These are phyloP conservation scores for Linderniella brevidens DNA, from an alignment of 257 asterid genomes.

Conservation along the genomic window DNA sequence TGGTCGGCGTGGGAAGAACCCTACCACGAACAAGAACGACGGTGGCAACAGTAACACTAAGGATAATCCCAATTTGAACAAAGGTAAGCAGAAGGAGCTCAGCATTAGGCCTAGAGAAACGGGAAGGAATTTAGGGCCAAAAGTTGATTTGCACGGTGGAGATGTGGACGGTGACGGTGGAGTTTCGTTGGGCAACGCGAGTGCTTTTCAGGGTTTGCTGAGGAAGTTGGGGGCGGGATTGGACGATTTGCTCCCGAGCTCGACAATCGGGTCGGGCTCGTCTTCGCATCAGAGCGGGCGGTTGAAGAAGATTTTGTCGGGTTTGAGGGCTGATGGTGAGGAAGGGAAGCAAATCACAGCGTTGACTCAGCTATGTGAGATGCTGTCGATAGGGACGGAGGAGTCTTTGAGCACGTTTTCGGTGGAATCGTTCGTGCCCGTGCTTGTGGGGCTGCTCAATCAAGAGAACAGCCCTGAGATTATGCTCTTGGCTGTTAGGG, in stretches of 20 bases:
- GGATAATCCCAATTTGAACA: constrained; percentile 36
- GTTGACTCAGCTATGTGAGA: constrained; percentile 75
- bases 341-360: constrained; percentile 98
- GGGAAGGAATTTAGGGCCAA: constrained; percentile 54
- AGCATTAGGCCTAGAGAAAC: constrained; percentile 48
- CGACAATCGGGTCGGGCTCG: constrained; percentile 65
- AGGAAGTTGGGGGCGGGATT: constrained; percentile 94
- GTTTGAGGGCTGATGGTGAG: constrained; percentile 93
- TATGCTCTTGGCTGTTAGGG: constrained; percentile 97
- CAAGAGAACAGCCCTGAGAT: constrained; percentile 89
- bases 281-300: constrained; percentile 83
- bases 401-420: constrained; percentile 88
- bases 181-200: constrained; percentile 72
- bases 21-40: constrained; percentile 23
- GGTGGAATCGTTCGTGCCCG: constrained; percentile 92
- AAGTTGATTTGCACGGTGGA: constrained; percentile 53
- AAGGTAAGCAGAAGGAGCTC: constrained; percentile 89
- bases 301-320: constrained; percentile 78
- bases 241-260: constrained; percentile 90
- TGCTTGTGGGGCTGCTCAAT: constrained; percentile 81
- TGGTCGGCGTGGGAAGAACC: constrained; percentile 72
- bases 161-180: constrained; percentile 43
- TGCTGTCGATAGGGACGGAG: constrained; percentile 94
- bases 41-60: constrained; percentile 7
- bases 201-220: constrained; percentile 83